Conservation (phyloP, 1,284 basidiomycete species). For the Pulveroboletus sp. region DNA sequence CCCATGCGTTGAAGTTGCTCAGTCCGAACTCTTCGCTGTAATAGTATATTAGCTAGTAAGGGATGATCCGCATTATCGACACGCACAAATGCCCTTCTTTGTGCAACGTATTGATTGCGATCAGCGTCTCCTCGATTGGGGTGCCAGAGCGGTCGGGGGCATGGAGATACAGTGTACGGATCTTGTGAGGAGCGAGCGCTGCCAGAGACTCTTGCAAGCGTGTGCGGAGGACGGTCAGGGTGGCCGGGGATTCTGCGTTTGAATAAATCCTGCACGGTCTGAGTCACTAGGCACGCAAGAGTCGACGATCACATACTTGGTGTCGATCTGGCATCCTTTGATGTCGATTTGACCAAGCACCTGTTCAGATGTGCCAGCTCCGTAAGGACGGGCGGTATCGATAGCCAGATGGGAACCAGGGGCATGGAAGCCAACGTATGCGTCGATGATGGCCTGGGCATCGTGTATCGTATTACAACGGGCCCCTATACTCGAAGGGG, state of each 20-base stretch:
- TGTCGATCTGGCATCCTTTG: slow-evolving; percentile 28
- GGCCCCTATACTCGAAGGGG: slow-evolving; percentile 7
- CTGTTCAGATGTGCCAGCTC: slow-evolving; percentile 18
- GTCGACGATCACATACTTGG: slow-evolving; percentile 12
- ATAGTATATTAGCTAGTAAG: neutral
- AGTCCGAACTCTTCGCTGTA: slow-evolving; percentile 43
- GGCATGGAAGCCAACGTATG: slow-evolving; percentile 14
- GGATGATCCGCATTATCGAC: neutral
- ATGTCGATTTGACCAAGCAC: slow-evolving; percentile 28
- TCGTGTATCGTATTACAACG: slow-evolving; percentile 19
- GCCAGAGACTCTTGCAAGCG: slow-evolving; percentile 29
- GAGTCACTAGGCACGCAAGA: neutral
- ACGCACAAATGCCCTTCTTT: slow-evolving; percentile 1
- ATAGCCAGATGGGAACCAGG: slow-evolving; percentile 19
- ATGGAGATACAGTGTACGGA: neutral
- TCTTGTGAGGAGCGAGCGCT: neutral
- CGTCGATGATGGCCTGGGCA: slow-evolving; percentile 27
- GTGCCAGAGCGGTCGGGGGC: neutral
- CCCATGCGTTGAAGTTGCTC: slow-evolving; percentile 46
- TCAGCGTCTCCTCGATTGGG: neutral
- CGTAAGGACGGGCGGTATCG: slow-evolving; percentile 21
- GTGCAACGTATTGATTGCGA: neutral
- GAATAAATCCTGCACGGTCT: slow-evolving; percentile 27
- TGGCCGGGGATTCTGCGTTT: slow-evolving; percentile 36
- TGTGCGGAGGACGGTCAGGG: neutral